Base-by-base conservation (phyloP, 2,329 filamentous ascomycete species). In the Fusarium sp. region DNA sequence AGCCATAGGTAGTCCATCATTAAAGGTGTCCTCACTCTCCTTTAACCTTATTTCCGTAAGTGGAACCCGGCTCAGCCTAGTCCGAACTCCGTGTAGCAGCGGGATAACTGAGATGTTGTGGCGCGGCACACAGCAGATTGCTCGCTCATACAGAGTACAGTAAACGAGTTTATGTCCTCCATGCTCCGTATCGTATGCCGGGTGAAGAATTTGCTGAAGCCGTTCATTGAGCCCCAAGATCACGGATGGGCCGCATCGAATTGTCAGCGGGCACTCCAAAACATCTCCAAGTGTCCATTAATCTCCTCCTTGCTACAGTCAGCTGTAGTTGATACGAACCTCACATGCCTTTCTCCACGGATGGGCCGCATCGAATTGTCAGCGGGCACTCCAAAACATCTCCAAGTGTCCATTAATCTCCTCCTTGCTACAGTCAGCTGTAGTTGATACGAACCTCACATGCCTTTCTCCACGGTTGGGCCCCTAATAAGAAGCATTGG, bases 401-500 rank as follows among this genome's bases (percentile, higher is more conserved):
- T 24, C 19, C 19, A 22, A 33, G 17, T 30, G 32, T 17, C 41
- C 47, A 37, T 59, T 37, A 37, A 43, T 54, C 20, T 22, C 20
- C 20, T 22, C 20, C 20, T 22, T 22, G 20, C 20, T 22, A 22
- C 20, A 22, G 20, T 22, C 20, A 22, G 5, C 20, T 22, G 20
- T 22, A 22, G 20, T 22, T 22, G 20, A 22, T 22, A 22, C 20
- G 20, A 22, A 22, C 20, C 20, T 65, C 53, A 45, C 52, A 64
- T 46, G 28, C 48, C 44, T 17, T 22, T 54, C 45, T 59, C 48
- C 48, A 52, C 46, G 67, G 53, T 55, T 56, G 39, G 50, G 53
- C 54, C 70, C 67, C 67, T 68, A 52, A 48, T 47, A 45, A 37
- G 41, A 57, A 61, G 65, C 67, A 69, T 62, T 66, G 65, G 62